Evolutionary conservation across 2,329 filamentous ascomycete species (phyloP), one percentile per base, ranked within the genome.

Genomic region (Chaetomiaceae sp.): DNA sequence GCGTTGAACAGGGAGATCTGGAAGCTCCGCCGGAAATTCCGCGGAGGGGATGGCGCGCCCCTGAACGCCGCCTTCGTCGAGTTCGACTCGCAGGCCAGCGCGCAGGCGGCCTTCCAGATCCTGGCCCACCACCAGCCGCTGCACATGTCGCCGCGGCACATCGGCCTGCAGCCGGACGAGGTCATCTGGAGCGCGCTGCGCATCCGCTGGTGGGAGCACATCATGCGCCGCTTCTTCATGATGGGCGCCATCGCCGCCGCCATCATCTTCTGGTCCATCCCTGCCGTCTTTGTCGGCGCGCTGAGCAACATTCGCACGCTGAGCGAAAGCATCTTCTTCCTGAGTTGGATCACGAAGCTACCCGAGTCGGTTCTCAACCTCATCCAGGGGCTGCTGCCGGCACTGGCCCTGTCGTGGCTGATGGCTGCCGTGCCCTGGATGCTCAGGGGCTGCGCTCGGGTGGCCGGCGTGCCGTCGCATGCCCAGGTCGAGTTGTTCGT

Each of bases 51-150:
- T 52, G 82, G 74, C 19, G 73, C 78, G 43, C 75, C 76, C 54
- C 71, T 84, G 44, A 79, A 79, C 42, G 83, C 89, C 3, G 84
- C 93, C n/a, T 97, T 98, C 59, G 86, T 98, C 53, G 90, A 97
- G 61, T 98, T 95, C 61, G 76, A 79, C 53, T 81, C 78, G 3
- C 87, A 95, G 62, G 77, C 83, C 19, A 86, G 88, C 50, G 93
- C 93, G 8, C 91, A 98, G 64, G 73, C 76, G 47, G 90, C 91
- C 19, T 95, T 78, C 65, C 90, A 96, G 65, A 83, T 81, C 17
- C 73, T 94, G 22, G 79, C 88, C 6, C 87, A 93, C 66, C 87
- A 93, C 63, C 79, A 86, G 45, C 82, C 86, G 22, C 71, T 91
- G 34, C 86, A 89, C 65, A 89, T 95, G 84, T 79, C 84, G 18